Percentiles rank a stretch among this genome's conserved stretches.
Conservation (phyloP, 768 basidiomycete genomes). For the Termitomyces sp. region DNA sequence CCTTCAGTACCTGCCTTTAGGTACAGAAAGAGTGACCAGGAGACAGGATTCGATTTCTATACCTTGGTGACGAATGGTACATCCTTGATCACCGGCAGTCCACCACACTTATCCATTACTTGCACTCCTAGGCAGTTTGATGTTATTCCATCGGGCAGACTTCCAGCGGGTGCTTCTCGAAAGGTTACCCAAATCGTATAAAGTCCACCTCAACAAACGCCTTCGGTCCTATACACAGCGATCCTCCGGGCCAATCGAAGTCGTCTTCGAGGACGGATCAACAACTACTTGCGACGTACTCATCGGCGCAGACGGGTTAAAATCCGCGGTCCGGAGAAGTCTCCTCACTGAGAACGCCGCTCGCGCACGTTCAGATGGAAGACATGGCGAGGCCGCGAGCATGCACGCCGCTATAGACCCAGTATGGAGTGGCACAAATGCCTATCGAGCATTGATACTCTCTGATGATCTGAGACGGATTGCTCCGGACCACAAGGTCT, state of each 20-base stretch:
- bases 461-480: slow-evolving; percentile 39
- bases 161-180: slow-evolving; percentile 58
- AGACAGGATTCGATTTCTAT: slow-evolving; percentile 49
- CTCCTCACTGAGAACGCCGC: slow-evolving; percentile 35
- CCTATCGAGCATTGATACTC: slow-evolving; percentile 59
- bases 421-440: slow-evolving; percentile 54
- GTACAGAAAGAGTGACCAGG: slow-evolving; percentile 61
- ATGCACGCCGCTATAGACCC: slow-evolving; percentile 44
- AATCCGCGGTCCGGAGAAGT: slow-evolving; percentile 46
- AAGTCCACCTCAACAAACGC: slow-evolving; percentile 52
- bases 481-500: slow-evolving; percentile 43
- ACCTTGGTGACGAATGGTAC: slow-evolving; percentile 55
- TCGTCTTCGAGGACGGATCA: slow-evolving; percentile 62
- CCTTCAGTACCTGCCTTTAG: slow-evolving; percentile 45
- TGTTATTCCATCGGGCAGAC: slow-evolving; percentile 62
- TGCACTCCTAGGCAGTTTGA: slow-evolving; percentile 37
- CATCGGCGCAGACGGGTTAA: slow-evolving; percentile 68
- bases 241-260: slow-evolving; percentile 34
- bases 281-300: slow-evolving; percentile 60
- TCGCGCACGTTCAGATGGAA: slow-evolving; percentile 29
- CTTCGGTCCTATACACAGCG: slow-evolving; percentile 52
- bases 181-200: slow-evolving; percentile 41
- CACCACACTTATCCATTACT: slow-evolving; percentile 9
- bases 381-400: slow-evolving; percentile 33
- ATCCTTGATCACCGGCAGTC: slow-evolving; percentile 7